Evolutionary conservation across 2,329 filamentous ascomycete species (phyloP).

Genomic region (Phyllosticta citriasiana): DNA sequence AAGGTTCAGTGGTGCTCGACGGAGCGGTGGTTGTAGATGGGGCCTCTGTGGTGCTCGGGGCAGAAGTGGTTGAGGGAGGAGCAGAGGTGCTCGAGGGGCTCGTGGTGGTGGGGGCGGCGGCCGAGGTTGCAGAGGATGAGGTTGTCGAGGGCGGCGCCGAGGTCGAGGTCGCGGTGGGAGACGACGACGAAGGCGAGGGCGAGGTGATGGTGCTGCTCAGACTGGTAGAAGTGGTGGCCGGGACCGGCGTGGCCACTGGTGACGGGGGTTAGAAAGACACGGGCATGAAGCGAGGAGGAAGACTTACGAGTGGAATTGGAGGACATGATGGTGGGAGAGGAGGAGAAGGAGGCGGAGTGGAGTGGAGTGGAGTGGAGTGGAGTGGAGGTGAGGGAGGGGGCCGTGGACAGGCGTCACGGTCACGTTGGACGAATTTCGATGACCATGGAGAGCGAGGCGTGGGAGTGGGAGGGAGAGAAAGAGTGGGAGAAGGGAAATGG

Average conservation of each 20-base stretch:
- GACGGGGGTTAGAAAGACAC: not conserved
- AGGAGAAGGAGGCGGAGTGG: not conserved
- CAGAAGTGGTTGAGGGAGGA: not conserved
- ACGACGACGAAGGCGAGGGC: not conserved
- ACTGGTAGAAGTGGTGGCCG: not conserved
- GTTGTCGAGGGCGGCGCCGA: not conserved
- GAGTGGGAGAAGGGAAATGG: not conserved
- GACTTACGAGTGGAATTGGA: constrained; percentile 8
- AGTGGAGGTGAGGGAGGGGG: no score
- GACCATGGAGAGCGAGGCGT: not conserved
- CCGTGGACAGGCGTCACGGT: not conserved
- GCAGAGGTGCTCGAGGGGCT: not conserved
- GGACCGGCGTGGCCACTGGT: not conserved
- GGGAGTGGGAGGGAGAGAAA: not conserved
- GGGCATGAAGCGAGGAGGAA: not conserved
- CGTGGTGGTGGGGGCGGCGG: not conserved
- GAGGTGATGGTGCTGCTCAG: not conserved
- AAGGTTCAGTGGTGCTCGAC: not conserved
- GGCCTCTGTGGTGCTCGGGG: not conserved
- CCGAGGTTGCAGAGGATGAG: constrained; percentile 2
- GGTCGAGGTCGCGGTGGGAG: constrained; percentile 2
- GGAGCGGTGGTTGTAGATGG: not conserved
- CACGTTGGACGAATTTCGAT: not conserved
- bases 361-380: not conserved
- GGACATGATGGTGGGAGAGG: not conserved